Evolutionary conservation across 805 yeast species (phyloP).

Genomic region (Candida argentea): DNA sequence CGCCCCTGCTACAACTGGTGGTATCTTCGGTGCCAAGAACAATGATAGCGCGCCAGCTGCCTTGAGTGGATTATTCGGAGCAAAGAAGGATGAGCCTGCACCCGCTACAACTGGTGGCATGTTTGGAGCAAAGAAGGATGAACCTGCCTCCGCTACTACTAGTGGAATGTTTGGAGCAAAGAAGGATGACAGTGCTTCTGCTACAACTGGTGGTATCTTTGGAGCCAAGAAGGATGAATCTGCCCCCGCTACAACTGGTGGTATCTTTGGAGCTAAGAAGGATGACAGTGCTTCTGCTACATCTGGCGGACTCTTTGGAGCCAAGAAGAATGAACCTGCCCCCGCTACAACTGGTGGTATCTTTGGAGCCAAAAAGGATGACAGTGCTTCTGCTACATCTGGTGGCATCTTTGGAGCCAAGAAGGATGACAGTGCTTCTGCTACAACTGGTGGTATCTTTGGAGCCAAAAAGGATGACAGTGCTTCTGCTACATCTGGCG

Average conservation of each 20-base stretch:
- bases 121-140: conserved; percentile 12
- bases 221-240: conserved; percentile 1
- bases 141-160: conserved; percentile 6
- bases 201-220: conserved; percentile 4
- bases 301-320: conserved; percentile 10
- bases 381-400: conserved; percentile 5
- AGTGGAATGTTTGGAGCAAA: conserved; percentile 5
- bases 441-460: conserved; percentile 1
- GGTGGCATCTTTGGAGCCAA: conserved; percentile 15
- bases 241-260: conserved; percentile 2
- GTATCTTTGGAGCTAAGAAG: conserved; percentile 6
- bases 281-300: conserved; percentile 12
- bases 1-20: conserved; percentile 3
- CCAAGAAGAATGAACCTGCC: conserved; percentile 13
- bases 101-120: conserved; percentile 6
- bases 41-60: conserved; percentile 5
- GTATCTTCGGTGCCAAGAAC: conserved; percentile 5
- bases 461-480: conserved; percentile 3
- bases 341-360: conserved; percentile 9
- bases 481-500: conserved; percentile 5
- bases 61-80: conserved; percentile 13
- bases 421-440: conserved; percentile 6
- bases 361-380: conserved; percentile 12
- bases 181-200: conserved; percentile 2
- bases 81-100: conserved; percentile 9